A percentile compares a stretch with the other conserved stretches of the same genome.
These are phyloP conservation scores for Globisporangium perplexum DNA, from an alignment of 352 stramenopile genomes.

Conservation along the genomic window DNA sequence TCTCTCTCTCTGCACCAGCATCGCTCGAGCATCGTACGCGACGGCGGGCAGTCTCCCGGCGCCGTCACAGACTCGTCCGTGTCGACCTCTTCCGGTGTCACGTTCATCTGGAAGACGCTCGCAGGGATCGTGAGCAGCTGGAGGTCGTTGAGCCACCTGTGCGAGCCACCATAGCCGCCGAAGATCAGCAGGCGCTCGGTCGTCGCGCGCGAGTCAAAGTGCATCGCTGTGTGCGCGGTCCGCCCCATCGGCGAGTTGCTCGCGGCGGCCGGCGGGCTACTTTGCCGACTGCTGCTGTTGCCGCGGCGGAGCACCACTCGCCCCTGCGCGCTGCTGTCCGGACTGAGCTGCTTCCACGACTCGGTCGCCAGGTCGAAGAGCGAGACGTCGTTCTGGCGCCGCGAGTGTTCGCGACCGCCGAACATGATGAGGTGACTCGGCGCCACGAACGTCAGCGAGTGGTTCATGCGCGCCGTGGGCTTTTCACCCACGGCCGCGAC, in stretches of 20 bases:
- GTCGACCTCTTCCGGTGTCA: neutral
- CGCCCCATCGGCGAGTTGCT: constrained; percentile 16
- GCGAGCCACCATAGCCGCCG: constrained; percentile 54
- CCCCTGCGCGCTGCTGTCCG: constrained; percentile 1
- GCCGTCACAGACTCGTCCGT: neutral
- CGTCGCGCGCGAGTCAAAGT: constrained; percentile 14
- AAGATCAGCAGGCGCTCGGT: constrained; percentile 49
- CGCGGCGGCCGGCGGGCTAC: neutral
- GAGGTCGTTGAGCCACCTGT: constrained; percentile 62
- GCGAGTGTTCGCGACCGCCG: constrained; percentile 35
- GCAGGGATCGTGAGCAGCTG: constrained; percentile 29
- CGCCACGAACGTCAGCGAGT: constrained; percentile 45
- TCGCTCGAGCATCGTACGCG: neutral
- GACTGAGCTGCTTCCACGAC: constrained; percentile 24
- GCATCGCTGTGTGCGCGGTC: constrained; percentile 42
- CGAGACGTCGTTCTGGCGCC: constrained; percentile 50
- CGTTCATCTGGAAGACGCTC: neutral
- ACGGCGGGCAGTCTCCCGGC: neutral
- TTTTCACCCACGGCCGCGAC: constrained; percentile 25
- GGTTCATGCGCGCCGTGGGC: constrained; percentile 49
- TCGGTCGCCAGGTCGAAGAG: constrained; percentile 35
- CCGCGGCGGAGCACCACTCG: constrained; percentile 1
- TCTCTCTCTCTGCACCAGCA: neutral
- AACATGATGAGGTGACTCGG: constrained; percentile 56
- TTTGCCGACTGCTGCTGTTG: constrained; percentile 5